Percentiles rank a stretch among this genome's conserved stretches.
Evolutionary conservation across 1,284 basidiomycete genomes (phyloP).

Genomic region (Rhodotorula sp.): DNA sequence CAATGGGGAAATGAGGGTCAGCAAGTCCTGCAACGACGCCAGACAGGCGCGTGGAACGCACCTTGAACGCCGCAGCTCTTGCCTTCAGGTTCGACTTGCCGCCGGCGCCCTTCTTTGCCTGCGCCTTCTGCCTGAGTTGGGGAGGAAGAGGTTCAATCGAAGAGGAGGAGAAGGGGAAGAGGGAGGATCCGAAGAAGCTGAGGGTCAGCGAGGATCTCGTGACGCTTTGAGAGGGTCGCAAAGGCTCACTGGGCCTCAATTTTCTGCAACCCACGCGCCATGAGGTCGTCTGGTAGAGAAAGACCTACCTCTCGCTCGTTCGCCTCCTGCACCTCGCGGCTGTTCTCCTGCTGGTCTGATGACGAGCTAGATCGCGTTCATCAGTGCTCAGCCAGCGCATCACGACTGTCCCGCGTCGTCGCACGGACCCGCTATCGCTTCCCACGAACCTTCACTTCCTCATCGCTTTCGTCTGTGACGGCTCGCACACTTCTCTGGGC

Average conservation of each 20-base stretch:
- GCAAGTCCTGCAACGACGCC: background rate
- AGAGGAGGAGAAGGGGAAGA: background rate
- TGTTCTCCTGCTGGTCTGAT: background rate
- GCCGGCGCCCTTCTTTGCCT: conserved; percentile 2
- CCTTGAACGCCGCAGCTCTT: conserved; percentile 15
- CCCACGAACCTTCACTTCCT: too few relatives aligned
- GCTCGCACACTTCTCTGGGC: too few relatives aligned
- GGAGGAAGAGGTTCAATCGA: background rate
- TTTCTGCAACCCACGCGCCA: conserved; percentile 13
- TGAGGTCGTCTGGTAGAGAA: background rate
- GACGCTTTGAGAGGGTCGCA: too few relatives aligned
- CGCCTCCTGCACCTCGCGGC: too few relatives aligned
- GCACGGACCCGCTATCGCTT: too few relatives aligned
- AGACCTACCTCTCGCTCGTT: too few relatives aligned
- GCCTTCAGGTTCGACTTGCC: conserved; percentile 14
- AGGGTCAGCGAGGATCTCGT: background rate
- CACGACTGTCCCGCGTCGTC: too few relatives aligned
- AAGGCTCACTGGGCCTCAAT: conserved; percentile 7
- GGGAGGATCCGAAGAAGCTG: background rate
- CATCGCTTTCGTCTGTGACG: too few relatives aligned
- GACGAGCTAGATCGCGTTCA: too few relatives aligned
- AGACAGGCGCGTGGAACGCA: background rate
- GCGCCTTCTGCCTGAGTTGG: background rate
- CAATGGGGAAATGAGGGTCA: too few relatives aligned
- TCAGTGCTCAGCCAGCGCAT: too few relatives aligned